Conservation (phyloP, 176 grass and related monocot genomes). For the Areca catechu region DNA sequence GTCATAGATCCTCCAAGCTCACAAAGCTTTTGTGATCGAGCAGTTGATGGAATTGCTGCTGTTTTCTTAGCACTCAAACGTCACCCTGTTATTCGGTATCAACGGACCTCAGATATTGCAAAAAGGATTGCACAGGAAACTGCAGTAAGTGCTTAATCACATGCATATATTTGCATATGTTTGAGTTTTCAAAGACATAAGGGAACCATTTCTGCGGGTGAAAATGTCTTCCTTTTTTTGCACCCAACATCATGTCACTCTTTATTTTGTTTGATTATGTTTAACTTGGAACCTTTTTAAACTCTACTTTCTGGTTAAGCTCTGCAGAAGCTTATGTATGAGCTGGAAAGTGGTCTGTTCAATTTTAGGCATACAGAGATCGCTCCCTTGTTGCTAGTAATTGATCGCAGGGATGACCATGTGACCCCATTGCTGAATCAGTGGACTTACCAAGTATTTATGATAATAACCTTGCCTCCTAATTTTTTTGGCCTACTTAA, state of each 20-base stretch:
- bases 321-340: constrained; percentile 94
- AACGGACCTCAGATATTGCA: constrained; percentile 73
- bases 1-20: constrained; percentile 67
- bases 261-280: not conserved
- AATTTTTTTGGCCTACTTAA: not conserved
- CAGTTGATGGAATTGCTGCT: constrained; percentile 82
- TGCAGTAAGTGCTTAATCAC: constrained; percentile 40
- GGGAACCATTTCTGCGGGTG: too few relatives aligned
- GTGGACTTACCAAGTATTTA: constrained; percentile 90
- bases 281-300: constrained; percentile 8
- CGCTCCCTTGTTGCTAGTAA: constrained; percentile 75
- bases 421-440: constrained; percentile 95
- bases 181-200: too few relatives aligned
- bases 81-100: constrained; percentile 78
- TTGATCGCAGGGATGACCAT: constrained; percentile 95
- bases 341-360: constrained; percentile 94
- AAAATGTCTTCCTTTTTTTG: not conserved
- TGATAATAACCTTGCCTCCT: not conserved
- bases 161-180: constrained; percentile 1
- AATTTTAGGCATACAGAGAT: constrained; percentile 89
- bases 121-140: constrained; percentile 94
- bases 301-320: constrained; percentile 19
- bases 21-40: constrained; percentile 82
- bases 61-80: constrained; percentile 92
- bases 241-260: too few relatives aligned